These are phyloP conservation scores for Fusarium mundagurra DNA, from an alignment of 2,329 filamentous ascomycete species.

Conservation along the genomic window DNA sequence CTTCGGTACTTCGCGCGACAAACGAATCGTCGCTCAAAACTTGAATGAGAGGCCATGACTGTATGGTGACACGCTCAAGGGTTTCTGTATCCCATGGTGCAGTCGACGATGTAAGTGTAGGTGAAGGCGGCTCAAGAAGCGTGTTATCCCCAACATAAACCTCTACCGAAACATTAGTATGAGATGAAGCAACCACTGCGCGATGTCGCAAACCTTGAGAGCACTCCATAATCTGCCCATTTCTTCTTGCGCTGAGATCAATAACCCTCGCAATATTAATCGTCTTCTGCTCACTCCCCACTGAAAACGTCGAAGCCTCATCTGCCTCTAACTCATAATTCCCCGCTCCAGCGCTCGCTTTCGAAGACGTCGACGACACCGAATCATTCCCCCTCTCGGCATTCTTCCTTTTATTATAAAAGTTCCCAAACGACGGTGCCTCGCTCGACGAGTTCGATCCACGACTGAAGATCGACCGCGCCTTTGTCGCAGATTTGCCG, in stretches of 20 bases:
- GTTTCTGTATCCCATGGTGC: conserved; percentile 2
- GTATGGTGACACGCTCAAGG: background rate
- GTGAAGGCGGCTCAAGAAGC: background rate
- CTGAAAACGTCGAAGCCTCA: background rate
- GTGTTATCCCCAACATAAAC: background rate
- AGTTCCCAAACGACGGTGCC: background rate
- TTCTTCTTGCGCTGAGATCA: background rate
- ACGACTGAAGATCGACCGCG: conserved; percentile 18
- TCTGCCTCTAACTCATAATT: conserved; percentile 22
- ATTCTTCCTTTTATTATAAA: background rate
- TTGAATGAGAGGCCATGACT: conserved; percentile 23
- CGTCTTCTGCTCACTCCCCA: background rate
- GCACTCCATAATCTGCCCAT: background rate
- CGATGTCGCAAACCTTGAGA: background rate
- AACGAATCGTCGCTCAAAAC: conserved; percentile 27
- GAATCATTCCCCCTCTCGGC: background rate
- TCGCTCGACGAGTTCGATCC: conserved; percentile 18
- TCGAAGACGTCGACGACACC: conserved; percentile 5
- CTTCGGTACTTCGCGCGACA: conserved; percentile 29
- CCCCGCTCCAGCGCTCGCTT: background rate
- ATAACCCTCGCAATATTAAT: background rate
- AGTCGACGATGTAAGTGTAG: background rate
- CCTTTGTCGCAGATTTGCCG: background rate
- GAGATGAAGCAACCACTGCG: fast-evolving
- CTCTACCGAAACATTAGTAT: conserved; percentile 1